Conservation (phyloP, 257 asterid genomes). For the Lycium barbarum region DNA sequence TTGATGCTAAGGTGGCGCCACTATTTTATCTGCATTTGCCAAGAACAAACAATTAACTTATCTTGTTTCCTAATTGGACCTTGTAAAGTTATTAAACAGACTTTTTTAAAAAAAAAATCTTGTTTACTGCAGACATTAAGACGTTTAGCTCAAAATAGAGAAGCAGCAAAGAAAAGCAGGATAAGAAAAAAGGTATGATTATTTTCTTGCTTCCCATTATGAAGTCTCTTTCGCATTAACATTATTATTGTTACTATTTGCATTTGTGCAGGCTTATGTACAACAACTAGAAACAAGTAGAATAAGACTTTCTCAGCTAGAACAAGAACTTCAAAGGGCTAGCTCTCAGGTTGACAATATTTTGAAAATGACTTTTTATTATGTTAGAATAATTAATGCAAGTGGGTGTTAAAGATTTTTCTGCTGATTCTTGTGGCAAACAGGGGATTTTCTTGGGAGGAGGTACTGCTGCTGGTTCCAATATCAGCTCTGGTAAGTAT, state of each 20-base stretch:
- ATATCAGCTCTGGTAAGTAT: slow-evolving; percentile 79
- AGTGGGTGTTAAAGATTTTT: slow-evolving; percentile 23
- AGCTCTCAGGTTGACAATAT: slow-evolving; percentile 74
- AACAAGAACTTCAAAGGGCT: slow-evolving; percentile 93
- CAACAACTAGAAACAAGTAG: slow-evolving; percentile 97
- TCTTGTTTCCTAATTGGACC: slow-evolving; percentile 5
- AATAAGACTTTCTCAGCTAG: slow-evolving; percentile 88
- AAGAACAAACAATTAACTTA: background rate
- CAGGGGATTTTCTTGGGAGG: slow-evolving; percentile 92
- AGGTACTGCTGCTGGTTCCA: slow-evolving; percentile 73
- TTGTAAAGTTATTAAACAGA: background rate
- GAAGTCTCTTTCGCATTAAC: background rate
- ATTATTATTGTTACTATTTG: background rate
- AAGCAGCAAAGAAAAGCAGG: slow-evolving; percentile 98
- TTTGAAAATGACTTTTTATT: background rate
- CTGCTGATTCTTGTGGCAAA: slow-evolving; percentile 32
- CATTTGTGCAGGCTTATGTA: slow-evolving; percentile 76
- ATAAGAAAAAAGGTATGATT: slow-evolving; percentile 77
- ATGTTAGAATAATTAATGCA: background rate
- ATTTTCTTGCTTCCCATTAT: background rate
- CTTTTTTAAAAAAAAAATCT: background rate
- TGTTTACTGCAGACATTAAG: slow-evolving; percentile 73
- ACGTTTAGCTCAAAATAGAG: slow-evolving; percentile 97
- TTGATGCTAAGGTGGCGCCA: slow-evolving; percentile 81
- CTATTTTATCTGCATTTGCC: slow-evolving; percentile 23